Evolutionary conservation across 352 stramenopile genomes (phyloP).

Genomic region (Aphanomyces euteiches): DNA sequence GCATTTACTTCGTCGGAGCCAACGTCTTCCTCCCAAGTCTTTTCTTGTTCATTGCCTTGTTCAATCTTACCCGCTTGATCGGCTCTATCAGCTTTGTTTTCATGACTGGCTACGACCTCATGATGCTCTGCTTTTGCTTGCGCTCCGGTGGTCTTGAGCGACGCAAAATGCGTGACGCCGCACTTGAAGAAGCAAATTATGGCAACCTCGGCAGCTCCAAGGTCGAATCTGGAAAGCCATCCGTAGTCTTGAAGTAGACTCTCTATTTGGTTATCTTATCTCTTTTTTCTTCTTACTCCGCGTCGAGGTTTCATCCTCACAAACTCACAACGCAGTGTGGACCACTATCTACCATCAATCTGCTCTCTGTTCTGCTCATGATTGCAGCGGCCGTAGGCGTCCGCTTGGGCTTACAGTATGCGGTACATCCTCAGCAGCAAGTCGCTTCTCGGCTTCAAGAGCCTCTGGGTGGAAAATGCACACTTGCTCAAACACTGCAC

Average conservation of each 20-base stretch:
- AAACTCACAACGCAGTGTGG: too few relatives aligned
- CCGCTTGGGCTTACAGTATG: slow-evolving; percentile 56
- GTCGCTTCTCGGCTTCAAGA: slow-evolving; percentile 52
- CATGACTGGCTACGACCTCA: slow-evolving; percentile 13
- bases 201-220: slow-evolving; percentile 9
- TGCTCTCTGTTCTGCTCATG: too few relatives aligned
- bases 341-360: too few relatives aligned
- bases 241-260: slow-evolving; percentile 12
- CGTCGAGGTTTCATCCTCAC: too few relatives aligned
- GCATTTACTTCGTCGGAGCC: slow-evolving; percentile 62
- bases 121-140: slow-evolving; percentile 24
- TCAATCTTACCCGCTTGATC: slow-evolving; percentile 64
- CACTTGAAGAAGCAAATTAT: background rate
- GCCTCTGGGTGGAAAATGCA: slow-evolving; percentile 74
- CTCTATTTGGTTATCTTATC: background rate
- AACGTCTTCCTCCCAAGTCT: slow-evolving; percentile 62
- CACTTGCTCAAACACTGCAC: slow-evolving; percentile 75
- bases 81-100: slow-evolving; percentile 44
- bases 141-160: slow-evolving; percentile 22
- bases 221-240: background rate
- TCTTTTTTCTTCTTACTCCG: too few relatives aligned
- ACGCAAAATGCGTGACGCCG: background rate
- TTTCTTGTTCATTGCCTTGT: slow-evolving; percentile 60
- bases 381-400: slow-evolving; percentile 38
- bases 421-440: slow-evolving; percentile 58